Evolutionary conservation across 202 grass and related monocot genomes (phyloP), one percentile per base, ranked within the genome.

Genomic region (Saccharum hybrid): DNA sequence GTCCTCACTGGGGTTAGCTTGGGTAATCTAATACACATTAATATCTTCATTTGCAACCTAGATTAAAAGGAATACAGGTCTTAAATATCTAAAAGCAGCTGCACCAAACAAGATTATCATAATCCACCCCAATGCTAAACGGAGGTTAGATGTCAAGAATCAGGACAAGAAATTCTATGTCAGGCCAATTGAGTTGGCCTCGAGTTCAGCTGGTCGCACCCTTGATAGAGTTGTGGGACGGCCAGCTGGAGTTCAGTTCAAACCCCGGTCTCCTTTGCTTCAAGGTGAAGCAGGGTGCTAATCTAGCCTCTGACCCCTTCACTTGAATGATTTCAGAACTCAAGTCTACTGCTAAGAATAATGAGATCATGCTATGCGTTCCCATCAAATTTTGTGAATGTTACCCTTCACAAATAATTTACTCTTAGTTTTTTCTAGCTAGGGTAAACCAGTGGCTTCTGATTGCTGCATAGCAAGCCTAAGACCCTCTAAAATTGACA

Each of bases 341-440:
- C 18, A 42, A 76, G 64, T 46, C 11, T 51, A 80, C 49, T 70
- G 71, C 21, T 42, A 78, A 6, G 26, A 75, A 63, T 66, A 57
- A 75, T 2, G 46, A 79, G 66, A 18, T 40, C 23, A 6, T 16
- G 36, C 7, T 63, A 71, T 71, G 11, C 3, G 13, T 68, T 23
- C 19, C 41, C 19, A 82, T 26, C 15, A 71, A 82, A 71, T 63
- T 70, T 60, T 66, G 41, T 5, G 15, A 87, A 63, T 76, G 75
- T 13, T 71, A 39, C 10, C 38, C 7, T 74, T 48, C 38, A 7
- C 4, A 72, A 66, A 31, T 72, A 54, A 66, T 10, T 46, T 7
- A 78, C 33, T 68, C 26, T 66, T 4, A 57, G 14, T 5, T 36
- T 56, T 57, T 10, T 36, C 40, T 52, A 75, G 71, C 13, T 67